These are phyloP conservation scores for Ocimum tenuiflorum DNA, from an alignment of 257 asterid species.

Conservation along the genomic window DNA sequence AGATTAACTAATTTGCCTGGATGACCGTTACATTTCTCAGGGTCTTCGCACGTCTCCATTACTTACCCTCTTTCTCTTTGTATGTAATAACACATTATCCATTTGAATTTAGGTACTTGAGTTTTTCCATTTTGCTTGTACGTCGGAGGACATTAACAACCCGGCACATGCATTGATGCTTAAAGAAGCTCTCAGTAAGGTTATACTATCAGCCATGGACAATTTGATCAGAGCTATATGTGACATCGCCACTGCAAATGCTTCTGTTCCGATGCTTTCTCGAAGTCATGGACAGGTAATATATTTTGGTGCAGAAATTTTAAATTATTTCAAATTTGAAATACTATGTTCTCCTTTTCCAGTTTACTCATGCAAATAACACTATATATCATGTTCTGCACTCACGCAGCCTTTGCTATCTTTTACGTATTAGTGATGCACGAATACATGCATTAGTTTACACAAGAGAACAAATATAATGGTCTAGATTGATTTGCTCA, in stretches of 20 bases:
- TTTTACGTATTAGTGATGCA: not conserved
- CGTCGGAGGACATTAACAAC: conserved; percentile 50
- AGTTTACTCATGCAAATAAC: too few species aligned
- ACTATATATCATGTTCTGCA: too few species aligned
- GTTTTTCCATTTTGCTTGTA: conserved; percentile 52
- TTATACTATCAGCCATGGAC: conserved; percentile 39
- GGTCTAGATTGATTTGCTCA: not conserved
- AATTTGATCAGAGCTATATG: conserved; percentile 34
- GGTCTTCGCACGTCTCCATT: not conserved
- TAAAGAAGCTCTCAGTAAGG: conserved; percentile 36
- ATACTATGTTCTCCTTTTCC: not conserved
- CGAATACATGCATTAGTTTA: not conserved
- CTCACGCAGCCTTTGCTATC: not conserved
- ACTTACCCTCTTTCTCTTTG: not conserved
- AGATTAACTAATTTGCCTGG: not conserved
- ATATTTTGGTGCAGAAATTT: not conserved
- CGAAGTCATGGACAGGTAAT: conserved; percentile 59
- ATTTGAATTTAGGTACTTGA: conserved; percentile 40
- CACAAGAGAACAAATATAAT: not conserved
- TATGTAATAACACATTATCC: not conserved
- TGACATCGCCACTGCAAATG: conserved; percentile 35
- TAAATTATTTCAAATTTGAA: not conserved
- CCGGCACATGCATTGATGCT: conserved; percentile 49
- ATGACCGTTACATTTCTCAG: not conserved
- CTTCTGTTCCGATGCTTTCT: conserved; percentile 47